These are phyloP conservation scores for Penicillium sp. DNA, from an alignment of 2,329 filamentous ascomycete species.

Conservation along the genomic window DNA sequence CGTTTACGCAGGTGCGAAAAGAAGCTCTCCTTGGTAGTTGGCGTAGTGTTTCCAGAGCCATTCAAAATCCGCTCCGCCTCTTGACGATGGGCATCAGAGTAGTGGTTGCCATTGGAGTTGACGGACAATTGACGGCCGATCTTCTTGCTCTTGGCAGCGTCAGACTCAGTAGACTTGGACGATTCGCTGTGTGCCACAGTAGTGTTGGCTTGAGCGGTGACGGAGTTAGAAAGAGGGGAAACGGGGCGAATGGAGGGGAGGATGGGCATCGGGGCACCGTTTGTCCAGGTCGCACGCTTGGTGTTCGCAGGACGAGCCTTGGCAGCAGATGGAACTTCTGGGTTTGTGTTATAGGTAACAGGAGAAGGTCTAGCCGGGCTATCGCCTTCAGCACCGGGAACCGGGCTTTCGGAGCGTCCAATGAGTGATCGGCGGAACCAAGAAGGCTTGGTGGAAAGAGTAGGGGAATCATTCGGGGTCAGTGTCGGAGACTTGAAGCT, in stretches of 20 bases:
- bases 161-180: conserved; percentile 26
- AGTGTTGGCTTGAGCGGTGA: conserved; percentile 83
- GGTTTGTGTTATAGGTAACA: conserved; percentile 44
- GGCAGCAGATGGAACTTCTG: conserved; percentile 49
- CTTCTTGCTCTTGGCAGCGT: conserved; percentile 78
- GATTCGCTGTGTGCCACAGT: conserved; percentile 61
- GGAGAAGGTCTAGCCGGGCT: conserved; percentile 46
- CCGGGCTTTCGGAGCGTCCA: conserved; percentile 71
- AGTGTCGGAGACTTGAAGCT: conserved; percentile 65
- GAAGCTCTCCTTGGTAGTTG: conserved; percentile 88
- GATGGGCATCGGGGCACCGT: conserved; percentile 89
- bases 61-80: conserved; percentile 90
- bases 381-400: conserved; percentile 56
- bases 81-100: conserved; percentile 84
- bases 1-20: conserved; percentile 96
- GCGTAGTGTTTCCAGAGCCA: conserved; percentile 74
- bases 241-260: conserved; percentile 92
- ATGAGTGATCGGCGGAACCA: conserved; percentile 98
- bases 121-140: conserved; percentile 93
- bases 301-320: conserved; percentile 63
- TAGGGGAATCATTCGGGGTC: conserved; percentile 63
- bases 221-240: conserved; percentile 92
- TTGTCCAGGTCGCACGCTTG: conserved; percentile 94
- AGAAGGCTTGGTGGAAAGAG: conserved; percentile 78
- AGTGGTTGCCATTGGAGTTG: conserved; percentile 89